Evolutionary conservation across 441 rosid genomes (phyloP), one percentile per base, ranked within the genome.

Genomic region (Jatropha podagrica): DNA sequence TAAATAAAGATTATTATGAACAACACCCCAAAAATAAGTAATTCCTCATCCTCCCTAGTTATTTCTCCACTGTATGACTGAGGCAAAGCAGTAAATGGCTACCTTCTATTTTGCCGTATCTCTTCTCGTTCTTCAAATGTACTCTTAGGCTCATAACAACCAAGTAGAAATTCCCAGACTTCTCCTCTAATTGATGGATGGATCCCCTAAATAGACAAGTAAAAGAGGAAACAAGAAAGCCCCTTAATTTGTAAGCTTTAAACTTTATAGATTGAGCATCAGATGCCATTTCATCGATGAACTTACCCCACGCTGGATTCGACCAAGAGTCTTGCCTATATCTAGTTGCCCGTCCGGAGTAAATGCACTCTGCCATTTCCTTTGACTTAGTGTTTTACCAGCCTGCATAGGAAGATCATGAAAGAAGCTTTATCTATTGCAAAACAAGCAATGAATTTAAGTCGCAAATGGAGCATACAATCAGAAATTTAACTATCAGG

Each of bases 101-200:
- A 93, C 99, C 99, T 93, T 80, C 97, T 89, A 55, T 67, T 79
- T 76, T 87, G 83, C 59, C 94, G 84, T 69, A 90, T 84, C 81
- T 88, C 82, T 55, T 92, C 92, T 77, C 99, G 86, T 79, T 96
- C 97, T 15, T 90, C 97, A 52, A 89, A 96, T 60, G 98, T 87
- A 78, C 99, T 96, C 82, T 76, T 86, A 72, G 96, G 91, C 74
- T 91, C 94, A 87, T 83, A 96, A 82, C 99, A 93, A 27, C 92
- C 94, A 61, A 96, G 97, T 38, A 93, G 84, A 81, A 93, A 92
- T 76, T 96, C 99, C 99, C 99, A 96, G 9, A 96, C 99, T 88
- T 96, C 98, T 81, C 97, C 99, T 90, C 97, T 91, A 76, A 96
- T 96, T 27, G 91, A 81, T 70, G 99, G 99, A 88, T 96, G 97